These are phyloP conservation scores for Pichia eremophila DNA, from an alignment of 805 yeast genomes.

Conservation along the genomic window DNA sequence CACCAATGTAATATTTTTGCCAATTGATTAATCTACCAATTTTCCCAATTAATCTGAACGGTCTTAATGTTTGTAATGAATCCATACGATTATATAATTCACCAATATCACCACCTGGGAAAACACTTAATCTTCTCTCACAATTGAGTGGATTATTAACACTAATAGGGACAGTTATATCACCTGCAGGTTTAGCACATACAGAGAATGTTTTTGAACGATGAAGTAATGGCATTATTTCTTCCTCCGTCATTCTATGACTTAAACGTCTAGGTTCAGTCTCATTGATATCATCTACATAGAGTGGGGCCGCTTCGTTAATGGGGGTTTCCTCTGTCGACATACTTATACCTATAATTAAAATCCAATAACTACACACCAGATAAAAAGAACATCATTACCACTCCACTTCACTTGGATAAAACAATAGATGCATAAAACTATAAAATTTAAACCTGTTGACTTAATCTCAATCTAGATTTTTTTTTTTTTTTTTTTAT, in stretches of 20 bases:
- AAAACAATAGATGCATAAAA: no score
- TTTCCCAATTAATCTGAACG: constrained; percentile 38
- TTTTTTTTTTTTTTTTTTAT: no score
- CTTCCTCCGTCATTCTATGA: not conserved
- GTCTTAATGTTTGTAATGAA: constrained; percentile 35
- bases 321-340: no score
- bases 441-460: no score
- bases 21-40: constrained; percentile 32
- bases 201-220: constrained; percentile 4
- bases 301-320: no score
- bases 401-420: no score
- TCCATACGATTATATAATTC: constrained; percentile 18
- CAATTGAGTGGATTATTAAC: constrained; percentile 13
- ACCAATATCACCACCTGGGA: constrained; percentile 11
- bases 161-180: constrained; percentile 8
- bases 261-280: no score
- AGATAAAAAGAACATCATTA: no score
- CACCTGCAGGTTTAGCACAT: not conserved
- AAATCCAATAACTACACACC: no score
- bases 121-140: constrained; percentile 19
- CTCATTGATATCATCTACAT: no score
- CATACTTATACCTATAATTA: no score
- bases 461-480: no score
- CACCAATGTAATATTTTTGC: constrained; percentile 21
- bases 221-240: not conserved